These are phyloP conservation scores for Chrysoporthe austroafricana DNA, from an alignment of 2,329 filamentous ascomycete species.

Conservation along the genomic window DNA sequence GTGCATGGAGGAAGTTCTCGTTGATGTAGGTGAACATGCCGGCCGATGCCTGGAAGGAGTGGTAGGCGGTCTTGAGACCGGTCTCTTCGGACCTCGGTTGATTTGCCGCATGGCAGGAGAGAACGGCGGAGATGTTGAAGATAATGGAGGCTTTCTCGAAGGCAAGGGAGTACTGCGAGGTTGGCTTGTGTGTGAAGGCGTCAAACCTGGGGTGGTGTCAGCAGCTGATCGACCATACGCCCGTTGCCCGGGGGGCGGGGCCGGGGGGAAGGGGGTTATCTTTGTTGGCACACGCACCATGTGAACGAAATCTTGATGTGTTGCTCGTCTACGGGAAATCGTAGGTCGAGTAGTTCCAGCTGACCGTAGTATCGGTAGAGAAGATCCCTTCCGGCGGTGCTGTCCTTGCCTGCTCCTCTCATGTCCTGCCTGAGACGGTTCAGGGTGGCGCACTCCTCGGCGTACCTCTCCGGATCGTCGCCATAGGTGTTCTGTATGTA, in stretches of 20 bases:
- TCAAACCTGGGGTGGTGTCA: slow-evolving; percentile 75
- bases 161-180: slow-evolving; percentile 91
- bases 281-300: slow-evolving; percentile 63
- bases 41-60: slow-evolving; percentile 96
- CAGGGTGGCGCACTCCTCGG: slow-evolving; percentile 91
- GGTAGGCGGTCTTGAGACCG: slow-evolving; percentile 93
- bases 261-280: background rate
- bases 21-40: slow-evolving; percentile 99
- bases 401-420: slow-evolving; percentile 95
- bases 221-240: background rate
- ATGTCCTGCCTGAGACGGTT: slow-evolving; percentile 97
- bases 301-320: slow-evolving; percentile 99
- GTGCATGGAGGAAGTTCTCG: slow-evolving; percentile 97
- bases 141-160: slow-evolving; percentile 99
- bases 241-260: background rate
- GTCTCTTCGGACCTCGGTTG: slow-evolving; percentile 92
- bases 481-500: slow-evolving; percentile 95
- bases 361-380: slow-evolving; percentile 98
- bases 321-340: slow-evolving; percentile 97
- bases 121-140: slow-evolving; percentile 97
- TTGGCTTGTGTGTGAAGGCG: slow-evolving; percentile 98
- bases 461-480: slow-evolving; percentile 94
- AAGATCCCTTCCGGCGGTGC: slow-evolving; percentile 88
- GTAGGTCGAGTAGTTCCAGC: slow-evolving; percentile 88
- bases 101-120: slow-evolving; percentile 92